These are phyloP conservation scores for Larix sibirica DNA, from an alignment of 83 land plant species.

Conservation along the genomic window DNA sequence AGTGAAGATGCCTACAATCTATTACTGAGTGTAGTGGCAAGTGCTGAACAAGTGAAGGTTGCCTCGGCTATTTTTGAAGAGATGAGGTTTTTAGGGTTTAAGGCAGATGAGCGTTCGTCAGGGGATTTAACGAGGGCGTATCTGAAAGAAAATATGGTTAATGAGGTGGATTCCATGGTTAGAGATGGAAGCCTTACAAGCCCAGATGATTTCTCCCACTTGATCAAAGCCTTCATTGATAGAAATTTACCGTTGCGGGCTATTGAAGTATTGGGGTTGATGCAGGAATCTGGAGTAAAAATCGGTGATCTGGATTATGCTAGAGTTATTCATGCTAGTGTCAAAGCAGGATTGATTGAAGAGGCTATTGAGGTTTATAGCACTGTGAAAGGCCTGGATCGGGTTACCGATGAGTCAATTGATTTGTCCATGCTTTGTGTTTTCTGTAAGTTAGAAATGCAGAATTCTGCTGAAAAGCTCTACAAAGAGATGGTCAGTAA, in stretches of 20 bases:
- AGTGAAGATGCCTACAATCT: background rate
- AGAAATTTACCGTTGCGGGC: background rate
- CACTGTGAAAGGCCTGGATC: background rate
- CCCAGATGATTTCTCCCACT: background rate
- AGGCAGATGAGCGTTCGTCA: background rate
- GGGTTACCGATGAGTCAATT: background rate
- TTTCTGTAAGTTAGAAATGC: background rate
- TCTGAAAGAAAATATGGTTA: conserved; percentile 2
- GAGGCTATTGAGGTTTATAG: conserved; percentile 6
- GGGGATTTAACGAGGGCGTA: background rate
- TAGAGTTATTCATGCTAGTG: background rate
- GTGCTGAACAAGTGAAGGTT: background rate
- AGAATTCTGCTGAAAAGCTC: background rate
- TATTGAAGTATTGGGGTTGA: conserved; percentile 1
- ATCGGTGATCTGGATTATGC: background rate
- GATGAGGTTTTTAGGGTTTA: conserved; percentile 1
- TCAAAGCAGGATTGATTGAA: background rate
- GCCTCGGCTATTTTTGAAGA: background rate
- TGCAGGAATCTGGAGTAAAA: background rate
- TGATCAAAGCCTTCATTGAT: background rate
- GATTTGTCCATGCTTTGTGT: conserved; percentile 9
- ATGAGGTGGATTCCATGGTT: background rate
- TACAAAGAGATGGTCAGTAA: background rate
- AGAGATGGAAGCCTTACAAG: background rate
- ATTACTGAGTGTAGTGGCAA: background rate